These are phyloP conservation scores for Tuctoria greenei DNA, from an alignment of 176 grass and related monocot species.

Conservation along the genomic window DNA sequence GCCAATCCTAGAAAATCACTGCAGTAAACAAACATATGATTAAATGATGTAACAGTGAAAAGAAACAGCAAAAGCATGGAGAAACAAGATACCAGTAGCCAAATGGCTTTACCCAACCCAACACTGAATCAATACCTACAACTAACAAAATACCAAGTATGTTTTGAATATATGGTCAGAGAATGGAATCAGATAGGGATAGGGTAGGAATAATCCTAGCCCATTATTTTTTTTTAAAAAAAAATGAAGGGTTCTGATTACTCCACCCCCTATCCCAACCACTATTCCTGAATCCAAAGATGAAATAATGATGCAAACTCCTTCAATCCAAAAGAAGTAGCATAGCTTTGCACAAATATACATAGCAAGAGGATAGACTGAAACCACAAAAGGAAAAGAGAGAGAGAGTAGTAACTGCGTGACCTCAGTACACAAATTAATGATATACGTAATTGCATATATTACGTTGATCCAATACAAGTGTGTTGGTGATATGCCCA, in stretches of 20 bases:
- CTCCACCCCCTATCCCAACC: background rate
- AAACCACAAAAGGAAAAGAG: too few relatives aligned
- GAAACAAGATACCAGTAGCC: background rate
- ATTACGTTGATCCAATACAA: constrained; percentile 12
- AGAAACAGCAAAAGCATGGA: constrained; percentile 7
- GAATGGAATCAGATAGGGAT: background rate
- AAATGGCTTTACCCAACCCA: background rate
- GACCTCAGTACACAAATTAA: too few relatives aligned
- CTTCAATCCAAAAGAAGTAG: background rate
- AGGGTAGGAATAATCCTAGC: background rate
- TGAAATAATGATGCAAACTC: background rate
- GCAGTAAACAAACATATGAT: constrained; percentile 37
- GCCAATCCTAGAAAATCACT: constrained; percentile 23
- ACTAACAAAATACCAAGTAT: background rate
- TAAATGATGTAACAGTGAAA: constrained; percentile 19
- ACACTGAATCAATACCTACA: constrained; percentile 17
- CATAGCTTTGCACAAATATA: background rate
- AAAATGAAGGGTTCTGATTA: background rate
- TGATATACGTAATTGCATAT: background rate
- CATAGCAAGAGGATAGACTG: too few relatives aligned
- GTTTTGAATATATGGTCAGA: background rate
- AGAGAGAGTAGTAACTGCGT: background rate
- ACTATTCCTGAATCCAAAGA: background rate
- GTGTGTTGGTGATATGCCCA: too few relatives aligned
- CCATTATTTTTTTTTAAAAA: background rate